Conservation (phyloP, 352 stramenopile species). For the Globisporangium polare region DNA sequence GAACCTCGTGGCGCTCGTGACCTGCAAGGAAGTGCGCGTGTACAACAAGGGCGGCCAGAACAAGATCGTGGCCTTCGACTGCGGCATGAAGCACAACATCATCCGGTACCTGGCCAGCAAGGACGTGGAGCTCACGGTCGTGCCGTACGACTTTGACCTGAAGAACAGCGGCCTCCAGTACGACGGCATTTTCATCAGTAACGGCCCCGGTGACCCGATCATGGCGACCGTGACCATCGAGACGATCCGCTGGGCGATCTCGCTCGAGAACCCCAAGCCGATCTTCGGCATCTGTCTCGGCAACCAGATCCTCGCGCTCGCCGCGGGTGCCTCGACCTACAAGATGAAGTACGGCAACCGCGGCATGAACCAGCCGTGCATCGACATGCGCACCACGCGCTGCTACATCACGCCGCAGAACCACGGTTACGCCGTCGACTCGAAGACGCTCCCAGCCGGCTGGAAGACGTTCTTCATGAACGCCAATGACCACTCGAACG, state of each 20-base stretch:
- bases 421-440: slow-evolving; percentile 97
- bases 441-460: slow-evolving; percentile 85
- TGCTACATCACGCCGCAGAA: slow-evolving; percentile 99
- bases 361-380: slow-evolving; percentile 97
- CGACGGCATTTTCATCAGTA: slow-evolving; percentile 97
- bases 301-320: slow-evolving; percentile 96
- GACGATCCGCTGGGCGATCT: slow-evolving; percentile 89
- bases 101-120: slow-evolving; percentile 94
- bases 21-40: slow-evolving; percentile 86
- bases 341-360: slow-evolving; percentile 99
- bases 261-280: slow-evolving; percentile 82
- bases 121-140: slow-evolving; percentile 91
- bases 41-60: slow-evolving; percentile 93
- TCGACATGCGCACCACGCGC: slow-evolving; percentile 94
- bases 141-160: slow-evolving; percentile 94
- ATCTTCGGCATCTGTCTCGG: slow-evolving; percentile 99
- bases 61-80: slow-evolving; percentile 96
- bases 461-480: slow-evolving; percentile 99
- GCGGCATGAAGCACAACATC: slow-evolving; percentile 99
- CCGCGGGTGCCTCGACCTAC: slow-evolving; percentile 93
- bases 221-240: slow-evolving; percentile 89
- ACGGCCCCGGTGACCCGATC: slow-evolving; percentile 97
- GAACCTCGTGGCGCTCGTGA: slow-evolving; percentile 96
- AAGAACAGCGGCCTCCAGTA: slow-evolving; percentile 87
- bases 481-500: slow-evolving; percentile 98